Evolutionary conservation across 495 filamentous ascomycete genomes (phyloP).

Genomic region (Amniculicola lignicola): DNA sequence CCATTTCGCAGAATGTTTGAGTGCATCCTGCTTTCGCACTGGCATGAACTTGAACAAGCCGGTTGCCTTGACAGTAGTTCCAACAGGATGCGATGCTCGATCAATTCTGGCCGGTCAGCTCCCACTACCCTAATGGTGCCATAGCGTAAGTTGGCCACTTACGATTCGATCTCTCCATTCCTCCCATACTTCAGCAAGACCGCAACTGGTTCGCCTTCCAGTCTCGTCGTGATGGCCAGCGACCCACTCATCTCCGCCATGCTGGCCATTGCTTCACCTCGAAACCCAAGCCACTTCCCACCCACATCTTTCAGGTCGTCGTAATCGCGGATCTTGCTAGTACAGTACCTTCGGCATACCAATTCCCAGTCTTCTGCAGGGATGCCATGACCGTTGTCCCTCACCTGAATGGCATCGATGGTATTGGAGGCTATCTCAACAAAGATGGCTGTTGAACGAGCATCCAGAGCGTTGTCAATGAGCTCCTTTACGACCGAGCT

Average conservation of each 20-base stretch:
- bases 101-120: constrained; percentile 37
- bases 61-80: constrained; percentile 70
- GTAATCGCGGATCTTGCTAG: constrained; percentile 77
- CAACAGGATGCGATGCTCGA: constrained; percentile 62
- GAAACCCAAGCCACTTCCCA: constrained; percentile 74
- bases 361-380: constrained; percentile 60
- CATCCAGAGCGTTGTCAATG: constrained; percentile 87
- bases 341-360: constrained; percentile 68
- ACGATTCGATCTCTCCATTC: constrained; percentile 52
- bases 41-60: constrained; percentile 69
- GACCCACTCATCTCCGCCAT: constrained; percentile 63
- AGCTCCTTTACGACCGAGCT: constrained; percentile 82
- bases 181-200: constrained; percentile 50
- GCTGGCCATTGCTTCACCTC: constrained; percentile 83
- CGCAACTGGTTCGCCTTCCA: constrained; percentile 67
- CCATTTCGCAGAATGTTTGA: constrained; percentile 61
- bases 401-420: constrained; percentile 73
- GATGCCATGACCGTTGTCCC: constrained; percentile 88
- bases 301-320: constrained; percentile 67
- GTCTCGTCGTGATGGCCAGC: constrained; percentile 67
- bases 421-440: constrained; percentile 73
- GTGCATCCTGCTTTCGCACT: constrained; percentile 64
- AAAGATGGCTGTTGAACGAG: constrained; percentile 65
- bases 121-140: background rate
- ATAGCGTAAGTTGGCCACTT: constrained; percentile 12